phyloP scores from a whole-genome alignment of 164 flowering plant species.

The Umbellularia californica region DNA sequence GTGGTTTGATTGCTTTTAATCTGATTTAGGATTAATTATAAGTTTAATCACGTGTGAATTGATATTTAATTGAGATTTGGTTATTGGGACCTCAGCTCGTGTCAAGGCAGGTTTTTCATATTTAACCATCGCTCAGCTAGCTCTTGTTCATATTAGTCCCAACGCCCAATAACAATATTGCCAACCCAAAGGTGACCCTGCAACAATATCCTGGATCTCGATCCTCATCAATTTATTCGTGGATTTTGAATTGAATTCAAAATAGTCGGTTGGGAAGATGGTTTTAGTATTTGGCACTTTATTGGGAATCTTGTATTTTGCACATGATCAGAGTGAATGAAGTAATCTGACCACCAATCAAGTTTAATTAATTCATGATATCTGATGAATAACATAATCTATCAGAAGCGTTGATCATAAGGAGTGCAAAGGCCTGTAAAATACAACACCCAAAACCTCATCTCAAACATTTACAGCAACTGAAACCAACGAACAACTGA shows the following conservation, averaged over 20 bases:
- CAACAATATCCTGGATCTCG: slow-evolving; percentile 37
- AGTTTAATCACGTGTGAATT: too few species aligned
- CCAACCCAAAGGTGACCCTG: too few species aligned
- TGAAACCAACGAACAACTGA: not conserved
- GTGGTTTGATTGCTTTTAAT: too few species aligned
- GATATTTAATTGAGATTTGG: too few species aligned
- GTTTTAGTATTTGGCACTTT: slow-evolving; percentile 77
- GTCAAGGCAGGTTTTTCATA: too few species aligned
- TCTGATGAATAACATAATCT: slow-evolving; percentile 63
- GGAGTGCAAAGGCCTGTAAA: slow-evolving; percentile 53
- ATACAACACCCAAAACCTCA: slow-evolving; percentile 4
- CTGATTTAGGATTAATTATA: too few species aligned
- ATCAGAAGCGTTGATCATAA: slow-evolving; percentile 73
- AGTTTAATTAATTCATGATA: slow-evolving; percentile 71
- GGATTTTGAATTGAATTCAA: slow-evolving; percentile 78
- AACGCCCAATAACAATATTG: too few species aligned
- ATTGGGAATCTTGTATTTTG: slow-evolving; percentile 62
- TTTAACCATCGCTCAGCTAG: too few species aligned
- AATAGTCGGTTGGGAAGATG: slow-evolving; percentile 56
- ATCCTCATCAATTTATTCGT: slow-evolving; percentile 89
- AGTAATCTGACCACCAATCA: slow-evolving; percentile 69
- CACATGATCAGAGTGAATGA: slow-evolving; percentile 77
- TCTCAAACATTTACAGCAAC: not conserved
- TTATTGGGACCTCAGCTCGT: too few species aligned
- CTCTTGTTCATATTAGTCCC: too few species aligned